Conservation (phyloP, 257 asterid species). For the Ilex asprella region DNA sequence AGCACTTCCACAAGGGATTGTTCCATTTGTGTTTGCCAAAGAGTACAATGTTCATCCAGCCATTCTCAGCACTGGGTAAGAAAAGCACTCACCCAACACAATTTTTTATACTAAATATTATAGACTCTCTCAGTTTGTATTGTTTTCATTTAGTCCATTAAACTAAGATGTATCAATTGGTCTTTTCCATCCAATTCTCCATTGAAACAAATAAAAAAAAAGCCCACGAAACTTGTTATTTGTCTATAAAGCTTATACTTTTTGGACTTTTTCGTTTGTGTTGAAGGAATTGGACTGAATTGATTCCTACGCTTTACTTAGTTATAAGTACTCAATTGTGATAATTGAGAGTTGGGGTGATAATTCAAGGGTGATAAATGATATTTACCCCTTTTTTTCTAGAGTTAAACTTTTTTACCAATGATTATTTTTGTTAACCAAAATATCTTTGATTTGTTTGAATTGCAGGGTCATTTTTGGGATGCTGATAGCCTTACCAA, state of each 20-base stretch:
- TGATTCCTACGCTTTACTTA: constrained; percentile 3
- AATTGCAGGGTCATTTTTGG: constrained; percentile 47
- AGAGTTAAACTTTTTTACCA: background rate
- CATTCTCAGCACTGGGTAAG: background rate
- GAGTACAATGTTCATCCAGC: background rate
- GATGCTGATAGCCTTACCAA: constrained; percentile 64
- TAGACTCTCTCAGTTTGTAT: too few species aligned
- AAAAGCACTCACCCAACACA: too few species aligned
- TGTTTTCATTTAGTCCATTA: too few species aligned
- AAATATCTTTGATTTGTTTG: too few species aligned
- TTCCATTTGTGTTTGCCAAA: constrained; percentile 23
- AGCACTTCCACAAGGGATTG: constrained; percentile 31
- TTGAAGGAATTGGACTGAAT: too few species aligned
- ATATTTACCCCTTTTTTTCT: background rate
- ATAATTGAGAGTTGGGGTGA: too few species aligned
- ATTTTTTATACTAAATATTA: too few species aligned
- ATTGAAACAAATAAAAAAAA: background rate
- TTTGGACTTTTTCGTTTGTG: too few species aligned
- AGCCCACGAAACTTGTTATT: background rate
- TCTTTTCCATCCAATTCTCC: too few species aligned
- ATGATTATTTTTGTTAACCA: background rate
- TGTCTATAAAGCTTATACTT: too few species aligned
- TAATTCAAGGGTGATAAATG: too few species aligned
- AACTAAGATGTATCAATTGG: too few species aligned
- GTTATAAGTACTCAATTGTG: constrained; percentile 10